Evolutionary conservation across 2,329 filamentous ascomycete genomes (phyloP).

Genomic region (Cladosporium colombiae): DNA sequence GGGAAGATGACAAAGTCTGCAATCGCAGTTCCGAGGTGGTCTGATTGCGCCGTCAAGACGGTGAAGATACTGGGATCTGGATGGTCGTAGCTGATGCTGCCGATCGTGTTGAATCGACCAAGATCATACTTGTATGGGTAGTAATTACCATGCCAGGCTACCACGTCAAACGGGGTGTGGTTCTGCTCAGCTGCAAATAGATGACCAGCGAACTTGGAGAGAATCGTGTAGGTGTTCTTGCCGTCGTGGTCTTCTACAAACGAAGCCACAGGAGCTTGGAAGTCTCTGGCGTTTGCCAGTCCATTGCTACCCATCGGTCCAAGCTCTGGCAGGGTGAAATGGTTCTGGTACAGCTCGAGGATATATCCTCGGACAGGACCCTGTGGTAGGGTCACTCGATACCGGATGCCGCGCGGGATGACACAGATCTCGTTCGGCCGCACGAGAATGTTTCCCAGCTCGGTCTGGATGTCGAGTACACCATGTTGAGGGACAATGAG

Average conservation of each 20-base stretch:
- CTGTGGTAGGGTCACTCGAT: constrained; percentile 60
- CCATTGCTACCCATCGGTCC: constrained; percentile 67
- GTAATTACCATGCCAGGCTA: constrained; percentile 72
- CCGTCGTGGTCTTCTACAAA: constrained; percentile 57
- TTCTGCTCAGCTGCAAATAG: constrained; percentile 62
- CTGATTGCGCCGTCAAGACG: constrained; percentile 64
- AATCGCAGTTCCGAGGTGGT: constrained; percentile 55
- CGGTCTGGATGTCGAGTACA: constrained; percentile 66
- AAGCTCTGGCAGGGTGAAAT: constrained; percentile 66
- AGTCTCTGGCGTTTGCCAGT: constrained; percentile 66
- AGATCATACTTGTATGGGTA: constrained; percentile 62
- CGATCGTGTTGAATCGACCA: constrained; percentile 59
- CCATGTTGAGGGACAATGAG: constrained; percentile 67
- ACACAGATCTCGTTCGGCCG: constrained; percentile 68
- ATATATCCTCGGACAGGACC: constrained; percentile 66
- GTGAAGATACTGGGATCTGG: constrained; percentile 68
- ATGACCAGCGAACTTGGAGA: constrained; percentile 63
- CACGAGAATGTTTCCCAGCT: constrained; percentile 64
- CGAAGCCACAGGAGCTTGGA: constrained; percentile 61
- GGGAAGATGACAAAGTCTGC: constrained; percentile 75
- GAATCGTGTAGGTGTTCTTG: constrained; percentile 57
- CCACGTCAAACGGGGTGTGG: constrained; percentile 70
- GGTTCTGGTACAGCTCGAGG: constrained; percentile 65
- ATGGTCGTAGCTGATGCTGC: constrained; percentile 62
- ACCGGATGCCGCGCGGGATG: constrained; percentile 66